Evolutionary conservation across 2,329 filamentous ascomycete genomes (phyloP), one percentile per base, ranked within the genome.

Genomic region (Aspergillus felis): DNA sequence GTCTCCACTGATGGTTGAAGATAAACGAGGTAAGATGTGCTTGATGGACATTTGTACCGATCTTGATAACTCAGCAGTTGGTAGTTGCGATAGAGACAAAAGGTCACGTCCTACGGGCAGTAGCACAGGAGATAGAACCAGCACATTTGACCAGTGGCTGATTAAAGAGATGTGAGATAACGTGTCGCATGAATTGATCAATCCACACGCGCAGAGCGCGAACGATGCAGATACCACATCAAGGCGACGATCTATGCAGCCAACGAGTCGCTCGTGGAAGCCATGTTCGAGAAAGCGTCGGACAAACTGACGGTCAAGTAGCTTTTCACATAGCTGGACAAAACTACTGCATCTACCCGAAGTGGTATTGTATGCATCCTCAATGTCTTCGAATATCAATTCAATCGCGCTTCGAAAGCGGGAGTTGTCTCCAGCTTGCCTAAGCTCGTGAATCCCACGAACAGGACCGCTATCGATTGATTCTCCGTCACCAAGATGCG

Each of bases 241-340:
- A 1, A 79, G 74, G 66, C 88, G 84, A 51, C 79, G 78, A 0
- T 79, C 81, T 9, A 89, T 78, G 46, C 84, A 82, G 48, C 83
- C 79, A 53, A 91, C 83, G 17, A 97, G 78, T 29, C 83, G 83
- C 54, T 86, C 82, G 60, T 91, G 89, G 56, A 89, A 84, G 6
- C 86, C 85, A 63, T 91, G 87, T 60, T 92, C 87, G 22, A 89
- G 81, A 65, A 96, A 92, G 29, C 74, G 72, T n/a, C 66, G 68
- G 32, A 67, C 65, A 54, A 76, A 74, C n/a, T 68, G 66, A 24
- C 68, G 51, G 41, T 79, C 79, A 3, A 75, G 63, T 56, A 86
- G 72, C 62, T 82, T 84, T 27, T 70, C 71, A 53, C 80, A 79
- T n/a, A 87, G 71, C 54, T 86, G 82, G 42, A 84, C 71, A 58